Evolutionary conservation across 805 yeast species (phyloP), one percentile per base, ranked within the genome.

Genomic region (Sungouiozyma ichnusensis): DNA sequence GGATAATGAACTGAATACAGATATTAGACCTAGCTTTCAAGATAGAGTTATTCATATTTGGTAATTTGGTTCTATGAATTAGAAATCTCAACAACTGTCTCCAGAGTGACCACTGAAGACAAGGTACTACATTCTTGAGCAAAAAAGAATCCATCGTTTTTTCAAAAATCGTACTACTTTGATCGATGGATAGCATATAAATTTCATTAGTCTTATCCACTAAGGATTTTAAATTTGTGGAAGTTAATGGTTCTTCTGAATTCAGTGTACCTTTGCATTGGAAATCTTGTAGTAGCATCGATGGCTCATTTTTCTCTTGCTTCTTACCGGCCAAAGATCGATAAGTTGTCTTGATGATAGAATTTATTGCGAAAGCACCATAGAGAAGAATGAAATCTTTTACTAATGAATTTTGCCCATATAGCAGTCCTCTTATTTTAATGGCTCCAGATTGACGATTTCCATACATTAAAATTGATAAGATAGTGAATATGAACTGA

Each of bases 51-150:
- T 41, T 34, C 7, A n/a, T 33, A 15, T 29, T 39, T 20, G 19
- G 29, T 18, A 16, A 37, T 34, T 20, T 43, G 18, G 33, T 20
- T 20, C 24, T 40, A 39, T 20, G 47, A 17, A 44, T 39, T 16
- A 48, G 33, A 17, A 36, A 24, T 44, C 39, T 39, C 2, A 51
- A 39, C 5, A 52, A 36, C 36, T 52, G 56, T 35, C 58, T 48
- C 61, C 60, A 55, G 2, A 53, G 32, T 3, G 58, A 42, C 62
- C 62, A 57, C 47, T 52, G 51, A 4, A 57, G 16, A 33, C 55
- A 43, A 9, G 55, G 55, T 3, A 47, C 20, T 3, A 55, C 44
- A 37, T 54, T 54, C 11, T 44, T 41, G 8, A 53, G 45, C 11
- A 55, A n/a, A 20, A 47, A 44, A 5, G 58, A 55, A 32, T 52